These are phyloP conservation scores for Xylogone sp. DNA, from an alignment of 2,329 filamentous ascomycete genomes.

Conservation along the genomic window DNA sequence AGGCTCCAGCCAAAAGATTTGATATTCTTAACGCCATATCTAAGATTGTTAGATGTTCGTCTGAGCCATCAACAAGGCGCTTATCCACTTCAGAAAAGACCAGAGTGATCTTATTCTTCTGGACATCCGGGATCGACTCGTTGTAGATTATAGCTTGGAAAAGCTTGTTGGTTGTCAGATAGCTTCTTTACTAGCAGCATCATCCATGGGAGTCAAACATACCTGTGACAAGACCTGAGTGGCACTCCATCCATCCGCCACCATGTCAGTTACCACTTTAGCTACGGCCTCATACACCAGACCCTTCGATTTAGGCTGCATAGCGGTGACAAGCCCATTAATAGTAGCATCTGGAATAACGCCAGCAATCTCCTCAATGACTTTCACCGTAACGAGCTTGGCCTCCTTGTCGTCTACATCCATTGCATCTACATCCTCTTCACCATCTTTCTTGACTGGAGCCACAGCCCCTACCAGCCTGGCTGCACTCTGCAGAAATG, in stretches of 20 bases:
- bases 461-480: conserved; percentile 73
- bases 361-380: conserved; percentile 91
- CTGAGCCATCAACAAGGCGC: conserved; percentile 86
- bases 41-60: conserved; percentile 89
- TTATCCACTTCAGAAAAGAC: conserved; percentile 95
- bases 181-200: background rate
- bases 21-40: conserved; percentile 82
- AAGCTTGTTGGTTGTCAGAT: conserved; percentile 43
- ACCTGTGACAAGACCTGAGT: conserved; percentile 81
- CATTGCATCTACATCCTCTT: conserved; percentile 38
- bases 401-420: conserved; percentile 54
- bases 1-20: conserved; percentile 50
- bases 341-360: conserved; percentile 80
- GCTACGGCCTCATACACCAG: conserved; percentile 71
- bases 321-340: conserved; percentile 64
- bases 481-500: conserved; percentile 92
- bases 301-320: conserved; percentile 65
- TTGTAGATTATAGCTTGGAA: conserved; percentile 82
- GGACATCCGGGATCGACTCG: conserved; percentile 75
- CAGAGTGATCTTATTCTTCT: conserved; percentile 87
- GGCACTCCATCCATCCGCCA: conserved; percentile 96
- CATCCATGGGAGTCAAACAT: conserved; percentile 22
- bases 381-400: conserved; percentile 70
- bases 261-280: conserved; percentile 79
- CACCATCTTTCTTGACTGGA: conserved; percentile 23